These are phyloP conservation scores for Lepidium didymum DNA, from an alignment of 345 rosid genomes.

Conservation along the genomic window DNA sequence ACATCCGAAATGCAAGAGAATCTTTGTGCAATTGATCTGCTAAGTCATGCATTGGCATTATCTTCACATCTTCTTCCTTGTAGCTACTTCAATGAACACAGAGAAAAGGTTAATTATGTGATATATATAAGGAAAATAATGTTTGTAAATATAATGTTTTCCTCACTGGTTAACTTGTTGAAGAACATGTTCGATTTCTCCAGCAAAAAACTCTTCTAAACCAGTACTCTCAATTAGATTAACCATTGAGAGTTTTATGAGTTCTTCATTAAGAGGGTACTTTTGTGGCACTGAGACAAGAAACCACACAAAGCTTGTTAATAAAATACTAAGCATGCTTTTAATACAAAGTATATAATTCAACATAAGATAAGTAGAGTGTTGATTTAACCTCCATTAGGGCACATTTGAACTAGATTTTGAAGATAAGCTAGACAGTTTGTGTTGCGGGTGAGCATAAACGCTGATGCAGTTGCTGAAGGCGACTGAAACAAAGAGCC, in stretches of 20 bases:
- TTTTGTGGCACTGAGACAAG: constrained; percentile 37
- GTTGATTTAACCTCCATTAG: constrained; percentile 36
- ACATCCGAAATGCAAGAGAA: constrained; percentile 49
- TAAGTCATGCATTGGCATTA: not conserved
- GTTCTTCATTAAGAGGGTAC: constrained; percentile 48
- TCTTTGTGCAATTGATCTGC: constrained; percentile 38
- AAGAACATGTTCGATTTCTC: constrained; percentile 38
- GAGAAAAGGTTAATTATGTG: too few species aligned
- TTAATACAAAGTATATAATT: not conserved
- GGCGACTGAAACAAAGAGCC: constrained; percentile 67
- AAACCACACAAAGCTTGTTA: not conserved
- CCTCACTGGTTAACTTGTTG: constrained; percentile 37
- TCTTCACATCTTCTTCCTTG: not conserved
- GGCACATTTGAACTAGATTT: constrained; percentile 32
- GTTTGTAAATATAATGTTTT: not conserved
- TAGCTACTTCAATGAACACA: constrained; percentile 27
- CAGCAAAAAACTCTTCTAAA: constrained; percentile 40
- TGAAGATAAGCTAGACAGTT: constrained; percentile 40
- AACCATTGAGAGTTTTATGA: constrained; percentile 39
- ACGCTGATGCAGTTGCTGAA: constrained; percentile 58
- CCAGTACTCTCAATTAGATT: constrained; percentile 47
- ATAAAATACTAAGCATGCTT: not conserved
- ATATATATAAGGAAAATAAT: too few species aligned
- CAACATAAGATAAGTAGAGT: not conserved
- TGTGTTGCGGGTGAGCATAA: constrained; percentile 44